Percentiles rank a stretch among this genome's conserved stretches.
These are phyloP conservation scores for Chrysosporium queenslandicum DNA, from an alignment of 2,329 filamentous ascomycete genomes.

Conservation along the genomic window DNA sequence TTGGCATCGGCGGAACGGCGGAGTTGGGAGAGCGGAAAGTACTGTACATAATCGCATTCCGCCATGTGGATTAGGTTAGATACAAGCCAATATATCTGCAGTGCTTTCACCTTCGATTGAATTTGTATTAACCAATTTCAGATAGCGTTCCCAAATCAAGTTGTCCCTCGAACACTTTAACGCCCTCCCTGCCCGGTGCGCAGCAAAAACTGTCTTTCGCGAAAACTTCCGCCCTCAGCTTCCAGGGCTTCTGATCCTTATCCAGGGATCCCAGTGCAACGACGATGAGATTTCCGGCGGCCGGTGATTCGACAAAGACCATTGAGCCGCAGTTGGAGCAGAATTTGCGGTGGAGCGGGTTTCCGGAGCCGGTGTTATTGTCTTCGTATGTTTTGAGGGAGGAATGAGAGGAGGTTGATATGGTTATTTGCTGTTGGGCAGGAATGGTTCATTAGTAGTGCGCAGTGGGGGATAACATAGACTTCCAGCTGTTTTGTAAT, in stretches of 20 bases:
- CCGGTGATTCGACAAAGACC: not conserved
- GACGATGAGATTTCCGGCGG: not conserved
- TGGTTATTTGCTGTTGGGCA: not conserved
- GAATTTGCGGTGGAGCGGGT: not conserved
- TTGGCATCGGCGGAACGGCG: too few relatives aligned
- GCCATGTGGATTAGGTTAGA: too few relatives aligned
- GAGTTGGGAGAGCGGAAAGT: too few relatives aligned
- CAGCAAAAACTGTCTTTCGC: not conserved
- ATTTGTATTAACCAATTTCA: too few relatives aligned
- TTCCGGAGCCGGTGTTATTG: not conserved
- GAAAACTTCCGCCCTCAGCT: not conserved
- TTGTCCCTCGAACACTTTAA: not conserved
- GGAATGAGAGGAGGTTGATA: not conserved
- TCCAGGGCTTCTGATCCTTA: not conserved
- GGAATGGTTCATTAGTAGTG: not conserved
- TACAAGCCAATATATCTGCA: too few relatives aligned
- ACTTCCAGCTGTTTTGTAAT: not conserved
- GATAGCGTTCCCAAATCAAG: not conserved
- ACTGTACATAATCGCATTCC: too few relatives aligned
- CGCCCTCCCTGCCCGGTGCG: not conserved
- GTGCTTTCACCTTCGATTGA: too few relatives aligned
- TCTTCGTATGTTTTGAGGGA: slow-evolving; percentile 5
- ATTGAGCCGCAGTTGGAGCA: not conserved
- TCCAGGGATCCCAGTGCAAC: slow-evolving; percentile 2
- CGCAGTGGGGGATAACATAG: not conserved